A percentile compares a stretch with the other conserved stretches of the same genome.
phyloP scores from a whole-genome alignment of 805 yeast genomes.

The Cyberlindnera suaveolens region DNA sequence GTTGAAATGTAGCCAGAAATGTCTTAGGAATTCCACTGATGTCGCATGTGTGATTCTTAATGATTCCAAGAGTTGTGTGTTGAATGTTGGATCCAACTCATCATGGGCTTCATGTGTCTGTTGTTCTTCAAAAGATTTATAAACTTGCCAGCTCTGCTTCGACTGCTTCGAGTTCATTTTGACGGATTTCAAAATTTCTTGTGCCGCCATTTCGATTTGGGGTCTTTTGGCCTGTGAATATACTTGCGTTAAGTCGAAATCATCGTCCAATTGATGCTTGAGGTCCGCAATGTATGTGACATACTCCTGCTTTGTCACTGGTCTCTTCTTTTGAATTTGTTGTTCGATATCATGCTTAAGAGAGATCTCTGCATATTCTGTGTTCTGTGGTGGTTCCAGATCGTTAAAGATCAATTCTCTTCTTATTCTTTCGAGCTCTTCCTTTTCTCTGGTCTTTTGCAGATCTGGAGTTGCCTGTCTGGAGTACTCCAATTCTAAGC shows the following conservation, averaged over 20 bases:
- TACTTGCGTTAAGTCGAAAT: conserved; percentile 26
- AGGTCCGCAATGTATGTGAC: conserved; percentile 15
- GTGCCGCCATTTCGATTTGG: conserved; percentile 35
- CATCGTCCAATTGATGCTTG: conserved; percentile 11
- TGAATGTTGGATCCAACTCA: conserved; percentile 29
- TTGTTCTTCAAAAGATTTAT: conserved; percentile 21
- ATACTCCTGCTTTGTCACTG: conserved; percentile 20
- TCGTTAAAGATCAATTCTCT: conserved; percentile 47
- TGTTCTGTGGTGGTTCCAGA: conserved; percentile 38
- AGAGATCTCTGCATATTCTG: conserved; percentile 46
- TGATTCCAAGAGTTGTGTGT: conserved; percentile 37
- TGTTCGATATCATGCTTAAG: conserved; percentile 17
- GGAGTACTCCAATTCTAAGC: conserved; percentile 38
- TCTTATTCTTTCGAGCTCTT: conserved; percentile 29
- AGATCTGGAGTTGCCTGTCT: conserved; percentile 29
- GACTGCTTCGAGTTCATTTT: conserved; percentile 50
- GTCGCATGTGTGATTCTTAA: conserved; percentile 63
- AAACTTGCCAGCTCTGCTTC: conserved; percentile 37
- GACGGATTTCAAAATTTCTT: conserved; percentile 41
- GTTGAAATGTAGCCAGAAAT: conserved; percentile 64
- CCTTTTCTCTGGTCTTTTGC: conserved; percentile 31
- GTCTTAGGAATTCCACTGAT: conserved; percentile 67
- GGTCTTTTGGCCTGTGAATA: conserved; percentile 22
- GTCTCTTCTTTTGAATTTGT: conserved; percentile 8
- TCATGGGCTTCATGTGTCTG: conserved; percentile 21